Evolutionary conservation across 2,329 filamentous ascomycete genomes (phyloP), one percentile per base, ranked within the genome.

Genomic region (Pestalotiopsis sp.): DNA sequence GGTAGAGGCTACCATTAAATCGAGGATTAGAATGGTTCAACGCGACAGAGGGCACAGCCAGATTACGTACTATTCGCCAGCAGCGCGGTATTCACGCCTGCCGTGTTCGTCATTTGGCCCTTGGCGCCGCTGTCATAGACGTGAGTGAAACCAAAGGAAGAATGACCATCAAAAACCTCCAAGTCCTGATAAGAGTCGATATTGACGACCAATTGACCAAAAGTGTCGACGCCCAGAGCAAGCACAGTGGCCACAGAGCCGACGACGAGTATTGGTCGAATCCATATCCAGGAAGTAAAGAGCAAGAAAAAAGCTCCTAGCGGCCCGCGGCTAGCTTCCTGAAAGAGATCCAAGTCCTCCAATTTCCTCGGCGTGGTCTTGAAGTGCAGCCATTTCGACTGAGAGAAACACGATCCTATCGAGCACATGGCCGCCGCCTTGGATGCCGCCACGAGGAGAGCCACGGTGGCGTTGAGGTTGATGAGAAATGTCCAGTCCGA

Each of bases 311-410:
- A 17, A 1, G 71, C 65, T 3, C 69, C 72, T 3, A 69, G 59
- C 0, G 71, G 66, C 4, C 72, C 72, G 1, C 72, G 67, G 61
- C 70, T 71, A 4, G 72, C 71, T 12, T 72, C 72, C 17, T 74
- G 72, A 14, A 71, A 56, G 9, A 71, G 27, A n/a, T 73, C 72
- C 13, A 74, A 58, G 17, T 74, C 69, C 17, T 31, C 27, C n/a
- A 74, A 67, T 17, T 41, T 36, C 36, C 56, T 49, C 3, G 63
- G 65, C 4, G 23, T 23, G 7, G 41, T 63, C 20, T 20, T n/a
- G 65, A 72, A 74, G 56, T 71, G 66, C 27, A 69, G 38, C 72
- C 72, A 74, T 41, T 74, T 74, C 39, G 56, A 61, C 66, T 74
- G 72, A 14, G 68, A 69, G 41, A 74, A 58, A 67, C 69, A 70